phyloP scores from a whole-genome alignment of 768 basidiomycete species.

The Mycena metata region DNA sequence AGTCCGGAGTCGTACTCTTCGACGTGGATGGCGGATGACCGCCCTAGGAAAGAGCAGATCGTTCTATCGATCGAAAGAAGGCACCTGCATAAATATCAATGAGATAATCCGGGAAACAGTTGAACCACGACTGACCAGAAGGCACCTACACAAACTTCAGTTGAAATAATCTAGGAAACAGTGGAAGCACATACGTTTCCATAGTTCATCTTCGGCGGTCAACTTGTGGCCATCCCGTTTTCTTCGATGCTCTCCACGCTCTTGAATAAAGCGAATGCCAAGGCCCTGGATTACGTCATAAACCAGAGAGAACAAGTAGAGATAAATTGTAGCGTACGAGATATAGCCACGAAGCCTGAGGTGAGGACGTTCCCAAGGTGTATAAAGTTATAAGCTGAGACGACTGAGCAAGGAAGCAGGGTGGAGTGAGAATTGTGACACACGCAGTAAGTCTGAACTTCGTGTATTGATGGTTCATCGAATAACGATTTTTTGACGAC shows the following conservation, averaged over 20 bases:
- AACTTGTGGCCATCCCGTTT: constrained; percentile 50
- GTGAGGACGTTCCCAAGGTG: constrained; percentile 60
- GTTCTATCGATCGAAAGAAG: constrained; percentile 50
- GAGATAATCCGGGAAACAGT: background rate
- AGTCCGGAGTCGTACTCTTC: constrained; percentile 70
- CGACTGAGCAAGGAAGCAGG: constrained; percentile 7
- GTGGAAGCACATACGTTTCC: constrained; percentile 57
- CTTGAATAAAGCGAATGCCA: constrained; percentile 72
- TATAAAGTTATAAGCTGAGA: constrained; percentile 48
- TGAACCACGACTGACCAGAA: constrained; percentile 58
- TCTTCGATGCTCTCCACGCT: constrained; percentile 72
- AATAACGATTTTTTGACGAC: constrained; percentile 70
- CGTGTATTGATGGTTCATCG: constrained; percentile 70
- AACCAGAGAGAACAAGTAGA: background rate
- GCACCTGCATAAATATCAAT: constrained; percentile 41
- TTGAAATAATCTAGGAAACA: constrained; percentile 1
- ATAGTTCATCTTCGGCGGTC: constrained; percentile 67
- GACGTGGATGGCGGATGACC: constrained; percentile 76
- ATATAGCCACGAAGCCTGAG: constrained; percentile 69
- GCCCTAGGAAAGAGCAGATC: constrained; percentile 67
- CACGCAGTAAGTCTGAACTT: constrained; percentile 78
- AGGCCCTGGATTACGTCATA: constrained; percentile 49
- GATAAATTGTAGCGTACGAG: constrained; percentile 39
- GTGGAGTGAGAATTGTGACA: constrained; percentile 44
- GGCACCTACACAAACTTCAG: constrained; percentile 43